Evolutionary conservation across 176 grass and related monocot genomes (phyloP).

Genomic region (Thinopyrum elongatum): DNA sequence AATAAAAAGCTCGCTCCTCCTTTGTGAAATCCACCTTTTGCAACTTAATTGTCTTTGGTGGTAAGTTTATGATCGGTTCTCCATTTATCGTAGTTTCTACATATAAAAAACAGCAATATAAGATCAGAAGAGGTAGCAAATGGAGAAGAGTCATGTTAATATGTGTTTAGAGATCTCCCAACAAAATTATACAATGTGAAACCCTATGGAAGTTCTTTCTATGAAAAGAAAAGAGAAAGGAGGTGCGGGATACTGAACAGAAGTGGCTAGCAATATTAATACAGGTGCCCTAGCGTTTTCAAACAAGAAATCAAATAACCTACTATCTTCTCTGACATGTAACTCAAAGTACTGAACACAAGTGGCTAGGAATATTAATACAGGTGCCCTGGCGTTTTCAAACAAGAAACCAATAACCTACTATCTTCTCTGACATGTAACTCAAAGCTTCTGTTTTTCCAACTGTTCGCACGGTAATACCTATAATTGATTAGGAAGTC

Average conservation of each 20-base stretch:
- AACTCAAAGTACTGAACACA: conserved; percentile 11
- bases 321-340: neutral
- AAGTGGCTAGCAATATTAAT: conserved; percentile 13
- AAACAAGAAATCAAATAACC: conserved; percentile 16
- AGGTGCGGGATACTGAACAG: conserved; percentile 1
- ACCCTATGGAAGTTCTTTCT: neutral
- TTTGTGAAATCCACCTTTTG: conserved; percentile 78
- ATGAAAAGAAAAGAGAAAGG: neutral
- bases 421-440: neutral
- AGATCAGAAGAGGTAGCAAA: conserved; percentile 28
- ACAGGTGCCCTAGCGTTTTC: neutral
- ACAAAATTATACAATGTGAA: conserved; percentile 21
- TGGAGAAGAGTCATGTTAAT: neutral
- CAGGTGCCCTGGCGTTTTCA: neutral
- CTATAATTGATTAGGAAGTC: neutral
- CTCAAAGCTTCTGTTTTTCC: neutral
- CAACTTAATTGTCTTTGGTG: conserved; percentile 78
- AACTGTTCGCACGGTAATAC: neutral
- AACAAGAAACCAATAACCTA: conserved; percentile 3
- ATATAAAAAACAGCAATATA: conserved; percentile 21
- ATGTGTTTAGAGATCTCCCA: conserved; percentile 6
- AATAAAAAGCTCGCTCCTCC: conserved; percentile 91
- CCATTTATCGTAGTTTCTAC: conserved; percentile 86
- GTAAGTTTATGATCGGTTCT: conserved; percentile 91
- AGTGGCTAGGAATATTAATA: conserved; percentile 11